Evolutionary conservation across 495 filamentous ascomycete species (phyloP).

Genomic region (Xylaria longipes): DNA sequence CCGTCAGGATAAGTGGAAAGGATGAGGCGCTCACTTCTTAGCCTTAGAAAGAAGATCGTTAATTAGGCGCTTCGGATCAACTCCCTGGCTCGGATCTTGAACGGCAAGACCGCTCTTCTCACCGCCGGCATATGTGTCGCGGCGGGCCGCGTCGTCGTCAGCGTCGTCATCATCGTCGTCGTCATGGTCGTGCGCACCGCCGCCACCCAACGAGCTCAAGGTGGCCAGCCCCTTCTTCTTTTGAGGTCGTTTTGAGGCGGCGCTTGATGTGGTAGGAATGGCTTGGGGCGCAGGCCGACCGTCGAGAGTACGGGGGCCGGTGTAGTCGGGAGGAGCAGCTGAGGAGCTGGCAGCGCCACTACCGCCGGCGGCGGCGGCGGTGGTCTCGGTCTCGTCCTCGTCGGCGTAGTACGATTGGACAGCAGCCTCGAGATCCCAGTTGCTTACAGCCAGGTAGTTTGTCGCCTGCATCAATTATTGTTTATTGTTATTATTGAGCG

Average conservation of each 20-base stretch:
- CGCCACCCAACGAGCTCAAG: constrained; percentile 59
- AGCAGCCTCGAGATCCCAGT: constrained; percentile 74
- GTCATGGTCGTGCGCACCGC: constrained; percentile 49
- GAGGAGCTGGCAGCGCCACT: constrained; percentile 6
- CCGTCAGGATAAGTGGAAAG: background rate
- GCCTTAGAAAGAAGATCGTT: constrained; percentile 85
- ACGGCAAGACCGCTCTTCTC: constrained; percentile 97
- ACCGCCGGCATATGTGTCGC: constrained; percentile 91
- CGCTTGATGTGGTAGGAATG: constrained; percentile 45
- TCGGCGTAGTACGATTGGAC: constrained; percentile 73
- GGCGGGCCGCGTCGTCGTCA: constrained; percentile 64
- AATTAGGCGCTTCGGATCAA: constrained; percentile 70
- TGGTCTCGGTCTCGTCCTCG: constrained; percentile 67
- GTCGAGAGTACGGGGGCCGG: constrained; percentile 61
- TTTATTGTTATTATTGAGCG: constrained; percentile 18
- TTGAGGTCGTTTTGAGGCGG: constrained; percentile 46
- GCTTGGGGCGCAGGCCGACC: constrained; percentile 59
- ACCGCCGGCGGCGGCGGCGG: constrained; percentile 39
- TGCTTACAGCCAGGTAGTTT: constrained; percentile 68
- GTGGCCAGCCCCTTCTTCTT: constrained; percentile 63
- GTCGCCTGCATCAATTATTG: constrained; percentile 62
- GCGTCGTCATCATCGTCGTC: constrained; percentile 63
- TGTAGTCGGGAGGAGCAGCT: constrained; percentile 48
- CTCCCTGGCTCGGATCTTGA: constrained; percentile 73
- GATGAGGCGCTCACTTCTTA: constrained; percentile 58